Evolutionary conservation across 306 rosid genomes (phyloP), one percentile per base, ranked within the genome.

Genomic region (Malus asiatica): DNA sequence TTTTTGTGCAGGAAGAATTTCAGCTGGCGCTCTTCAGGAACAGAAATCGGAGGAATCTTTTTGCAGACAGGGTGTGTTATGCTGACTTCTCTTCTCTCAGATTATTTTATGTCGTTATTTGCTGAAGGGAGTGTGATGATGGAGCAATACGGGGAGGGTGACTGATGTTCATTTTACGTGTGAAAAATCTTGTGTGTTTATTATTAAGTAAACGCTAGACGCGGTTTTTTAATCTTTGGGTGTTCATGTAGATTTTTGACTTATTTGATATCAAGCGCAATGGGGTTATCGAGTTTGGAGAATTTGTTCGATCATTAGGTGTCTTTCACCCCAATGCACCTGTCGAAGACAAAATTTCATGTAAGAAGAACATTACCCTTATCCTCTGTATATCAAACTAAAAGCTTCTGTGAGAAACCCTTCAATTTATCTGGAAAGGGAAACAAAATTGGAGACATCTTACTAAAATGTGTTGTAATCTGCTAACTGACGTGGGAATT

Each of bases 1-100:
- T 66, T 69, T 66, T 61, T 66, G 9, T 19, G 27, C 89, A 92
- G 98, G 97, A 95, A 88, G 98, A 95, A 87, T 90, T 95, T 72
- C 98, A 89, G 88, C 88, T 95, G 20, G 97, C 98, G 1, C 89
- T 95, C 22, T 95, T 95, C 85, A 80, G 77, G 79, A 90, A 95
- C 69, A 81, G 77, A 75, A 83, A 90, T 71, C 81, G 38, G 79
- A 88, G 77, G 40, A 92, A 88, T 82, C 89, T 95, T 70, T 95
- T 95, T 65, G 93, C 98, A 1, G 96, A 93, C 80, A 82, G 98
- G 88, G 98, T 93, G 16, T 60, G 89, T 81, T 7, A 84, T 77
- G 60, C 79, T 60, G 30, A 33, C 62, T 72, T n/a, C 30, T 14
- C 65, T 73, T 60, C 42, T 38, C 8, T 16, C 1, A 19, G 9